Percentiles rank a stretch among this genome's conserved stretches.
Evolutionary conservation across 2,329 filamentous ascomycete genomes (phyloP).

Genomic region (Pseudogymnoascus sp.): DNA sequence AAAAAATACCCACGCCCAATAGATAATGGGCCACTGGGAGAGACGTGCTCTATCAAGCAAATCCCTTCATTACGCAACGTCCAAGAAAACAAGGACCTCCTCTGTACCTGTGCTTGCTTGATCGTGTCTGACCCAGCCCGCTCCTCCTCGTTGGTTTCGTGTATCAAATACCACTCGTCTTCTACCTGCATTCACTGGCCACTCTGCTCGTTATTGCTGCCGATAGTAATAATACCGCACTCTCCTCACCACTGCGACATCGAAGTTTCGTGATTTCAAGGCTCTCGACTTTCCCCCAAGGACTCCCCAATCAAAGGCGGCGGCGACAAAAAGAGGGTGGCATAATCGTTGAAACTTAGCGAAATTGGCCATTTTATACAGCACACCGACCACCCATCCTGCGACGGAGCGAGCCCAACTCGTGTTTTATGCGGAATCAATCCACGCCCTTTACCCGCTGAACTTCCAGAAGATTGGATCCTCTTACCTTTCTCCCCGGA

Average conservation of each 20-base stretch:
- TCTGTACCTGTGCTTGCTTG: background rate
- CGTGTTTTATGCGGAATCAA: background rate
- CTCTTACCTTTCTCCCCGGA: background rate
- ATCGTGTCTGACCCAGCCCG: background rate
- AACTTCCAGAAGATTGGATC: background rate
- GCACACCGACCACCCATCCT: background rate
- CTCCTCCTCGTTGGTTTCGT: background rate
- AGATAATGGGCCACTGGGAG: background rate
- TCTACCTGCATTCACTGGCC: background rate
- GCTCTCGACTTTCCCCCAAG: background rate
- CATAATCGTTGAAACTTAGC: conserved; percentile 5
- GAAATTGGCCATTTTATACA: conserved; percentile 9
- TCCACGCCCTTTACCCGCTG: background rate
- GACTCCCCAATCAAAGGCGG: background rate
- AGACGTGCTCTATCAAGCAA: background rate
- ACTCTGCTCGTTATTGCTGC: background rate
- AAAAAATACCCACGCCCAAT: background rate
- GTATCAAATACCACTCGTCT: background rate
- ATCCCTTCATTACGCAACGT: background rate
- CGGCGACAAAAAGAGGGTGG: background rate
- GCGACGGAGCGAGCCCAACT: background rate
- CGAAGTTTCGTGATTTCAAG: background rate
- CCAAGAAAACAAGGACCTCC: background rate
- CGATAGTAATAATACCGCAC: background rate
- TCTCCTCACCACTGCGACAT: background rate